These are phyloP conservation scores for Podospora fimiseda DNA, from an alignment of 495 filamentous ascomycete species.

Conservation along the genomic window DNA sequence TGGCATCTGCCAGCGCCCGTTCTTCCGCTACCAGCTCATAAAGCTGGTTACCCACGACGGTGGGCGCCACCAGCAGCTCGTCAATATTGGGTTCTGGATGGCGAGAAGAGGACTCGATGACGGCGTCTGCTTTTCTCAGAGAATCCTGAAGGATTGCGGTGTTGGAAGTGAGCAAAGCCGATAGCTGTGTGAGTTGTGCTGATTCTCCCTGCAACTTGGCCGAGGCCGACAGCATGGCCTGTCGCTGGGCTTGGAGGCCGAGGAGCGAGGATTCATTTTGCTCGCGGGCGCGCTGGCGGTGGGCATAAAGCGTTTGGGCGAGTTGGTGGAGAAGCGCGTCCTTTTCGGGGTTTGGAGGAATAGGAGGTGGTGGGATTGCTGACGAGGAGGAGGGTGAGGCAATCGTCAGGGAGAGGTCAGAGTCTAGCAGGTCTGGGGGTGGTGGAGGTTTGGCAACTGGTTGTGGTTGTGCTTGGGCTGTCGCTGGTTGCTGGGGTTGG, in stretches of 20 bases:
- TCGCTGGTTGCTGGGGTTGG: background rate
- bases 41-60: slow-evolving; percentile 31
- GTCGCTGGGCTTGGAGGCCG: slow-evolving; percentile 71
- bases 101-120: slow-evolving; percentile 59
- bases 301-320: slow-evolving; percentile 57
- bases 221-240: slow-evolving; percentile 64
- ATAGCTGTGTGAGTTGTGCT: slow-evolving; percentile 59
- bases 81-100: slow-evolving; percentile 58
- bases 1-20: slow-evolving; percentile 67
- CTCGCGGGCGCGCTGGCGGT: slow-evolving; percentile 54
- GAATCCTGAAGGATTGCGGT: slow-evolving; percentile 68
- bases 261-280: slow-evolving; percentile 65
- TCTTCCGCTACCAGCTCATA: slow-evolving; percentile 57
- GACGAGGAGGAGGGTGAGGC: slow-evolving; percentile 52
- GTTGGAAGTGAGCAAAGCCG: slow-evolving; percentile 65
- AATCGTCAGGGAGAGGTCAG: slow-evolving; percentile 63
- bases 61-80: slow-evolving; percentile 86
- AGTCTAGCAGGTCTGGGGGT: slow-evolving; percentile 59
- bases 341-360: slow-evolving; percentile 95
- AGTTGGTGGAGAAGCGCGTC: slow-evolving; percentile 78
- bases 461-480: background rate
- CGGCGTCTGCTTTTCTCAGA: slow-evolving; percentile 69
- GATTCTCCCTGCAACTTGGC: slow-evolving; percentile 64
- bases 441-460: slow-evolving; percentile 19
- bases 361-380: slow-evolving; percentile 60